These are phyloP conservation scores for Nematocida sp. DNA, from an alignment of 371 early-diverging fungal species.

Conservation along the genomic window DNA sequence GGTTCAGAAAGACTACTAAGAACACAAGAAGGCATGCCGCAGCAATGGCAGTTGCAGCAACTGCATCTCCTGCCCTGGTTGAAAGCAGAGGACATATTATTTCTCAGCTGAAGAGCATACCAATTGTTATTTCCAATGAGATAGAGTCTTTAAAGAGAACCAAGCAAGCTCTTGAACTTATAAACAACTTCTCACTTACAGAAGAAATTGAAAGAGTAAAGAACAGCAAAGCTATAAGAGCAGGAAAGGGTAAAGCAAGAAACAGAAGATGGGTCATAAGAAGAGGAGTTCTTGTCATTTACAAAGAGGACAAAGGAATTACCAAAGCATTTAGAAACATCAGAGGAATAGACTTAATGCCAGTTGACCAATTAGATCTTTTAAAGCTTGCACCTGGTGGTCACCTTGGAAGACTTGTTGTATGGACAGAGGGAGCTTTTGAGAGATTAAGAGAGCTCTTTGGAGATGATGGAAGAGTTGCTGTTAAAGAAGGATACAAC, in stretches of 20 bases:
- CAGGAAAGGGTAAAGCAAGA: constrained; percentile 96
- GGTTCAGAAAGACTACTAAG: constrained; percentile 95
- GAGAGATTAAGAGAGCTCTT: constrained; percentile 85
- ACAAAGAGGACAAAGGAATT: constrained; percentile 82
- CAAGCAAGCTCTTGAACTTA: constrained; percentile 85
- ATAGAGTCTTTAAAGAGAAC: constrained; percentile 83
- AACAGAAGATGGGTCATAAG: constrained; percentile 95
- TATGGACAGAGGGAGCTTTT: constrained; percentile 97
- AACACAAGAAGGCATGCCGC: constrained; percentile 95
- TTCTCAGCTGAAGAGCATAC: constrained; percentile 85
- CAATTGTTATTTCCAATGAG: constrained; percentile 82
- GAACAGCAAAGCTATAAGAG: constrained; percentile 89
- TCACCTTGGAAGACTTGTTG: constrained; percentile 95
- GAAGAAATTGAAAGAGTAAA: constrained; percentile 91
- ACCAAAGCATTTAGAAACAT: constrained; percentile 96
- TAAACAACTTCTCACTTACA: constrained; percentile 86
- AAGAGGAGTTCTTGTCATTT: constrained; percentile 92
- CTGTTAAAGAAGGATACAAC: constrained; percentile 65
- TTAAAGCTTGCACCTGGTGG: constrained; percentile 98
- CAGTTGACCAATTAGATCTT: constrained; percentile 85
- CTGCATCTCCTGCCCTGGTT: constrained; percentile 88
- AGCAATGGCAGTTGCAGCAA: constrained; percentile 94
- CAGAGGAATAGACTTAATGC: constrained; percentile 90
- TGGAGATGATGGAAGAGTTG: constrained; percentile 79
- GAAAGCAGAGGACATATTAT: constrained; percentile 96